Conservation (phyloP, 306 rosid species). For the Phaseolus lunatus region DNA sequence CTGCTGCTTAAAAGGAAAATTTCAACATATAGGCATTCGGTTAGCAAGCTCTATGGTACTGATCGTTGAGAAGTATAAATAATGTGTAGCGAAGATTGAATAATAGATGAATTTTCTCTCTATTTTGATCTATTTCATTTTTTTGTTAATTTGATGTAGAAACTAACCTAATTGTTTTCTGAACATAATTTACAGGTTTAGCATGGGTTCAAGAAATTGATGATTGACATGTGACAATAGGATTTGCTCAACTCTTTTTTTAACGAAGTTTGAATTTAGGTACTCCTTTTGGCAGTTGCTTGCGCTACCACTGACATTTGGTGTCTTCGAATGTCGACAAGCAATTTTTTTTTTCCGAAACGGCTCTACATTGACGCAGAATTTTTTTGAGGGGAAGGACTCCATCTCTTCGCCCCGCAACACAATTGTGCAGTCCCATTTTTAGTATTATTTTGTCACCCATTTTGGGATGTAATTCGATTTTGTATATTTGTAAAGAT, state of each 20-base stretch:
- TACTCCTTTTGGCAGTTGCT: conserved; percentile 43
- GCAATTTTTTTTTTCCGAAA: conserved; percentile 39
- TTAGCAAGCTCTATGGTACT: neutral
- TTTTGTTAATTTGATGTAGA: conserved; percentile 9
- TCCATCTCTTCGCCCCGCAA: conserved; percentile 53
- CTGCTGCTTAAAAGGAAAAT: neutral
- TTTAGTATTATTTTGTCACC: conserved; percentile 32
- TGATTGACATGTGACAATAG: conserved; percentile 52
- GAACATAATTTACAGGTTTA: conserved; percentile 63
- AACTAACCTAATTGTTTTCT: conserved; percentile 33
- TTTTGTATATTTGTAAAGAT: conserved; percentile 62
- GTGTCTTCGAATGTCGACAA: conserved; percentile 38
- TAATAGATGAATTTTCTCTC: conserved; percentile 14
- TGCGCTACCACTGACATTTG: conserved; percentile 37
- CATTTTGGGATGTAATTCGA: conserved; percentile 64
- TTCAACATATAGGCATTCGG: neutral
- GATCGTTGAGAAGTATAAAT: neutral
- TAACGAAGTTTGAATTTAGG: conserved; percentile 34
- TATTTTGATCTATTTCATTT: conserved; percentile 29
- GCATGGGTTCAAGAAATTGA: conserved; percentile 95
- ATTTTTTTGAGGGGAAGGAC: conserved; percentile 43
- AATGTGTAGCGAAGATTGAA: neutral
- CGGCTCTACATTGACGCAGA: conserved; percentile 46
- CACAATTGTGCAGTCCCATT: conserved; percentile 58
- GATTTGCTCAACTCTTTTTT: conserved; percentile 14